Conservation (phyloP, 495 filamentous ascomycete species). For the Aspergillus affinis region DNA sequence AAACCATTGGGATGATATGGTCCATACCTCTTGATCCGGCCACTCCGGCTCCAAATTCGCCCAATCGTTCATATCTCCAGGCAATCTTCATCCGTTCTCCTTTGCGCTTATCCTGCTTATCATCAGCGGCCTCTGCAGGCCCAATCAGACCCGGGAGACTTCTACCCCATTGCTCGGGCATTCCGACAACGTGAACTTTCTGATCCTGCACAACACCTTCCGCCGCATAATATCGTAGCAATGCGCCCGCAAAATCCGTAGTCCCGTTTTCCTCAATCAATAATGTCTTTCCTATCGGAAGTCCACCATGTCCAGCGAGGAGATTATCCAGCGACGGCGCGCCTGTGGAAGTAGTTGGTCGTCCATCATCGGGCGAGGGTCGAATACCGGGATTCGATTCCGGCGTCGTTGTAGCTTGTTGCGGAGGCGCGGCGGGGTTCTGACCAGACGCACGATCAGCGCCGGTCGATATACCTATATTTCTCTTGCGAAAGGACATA, state of each 20-base stretch:
- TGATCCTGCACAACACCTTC: constrained; percentile 94
- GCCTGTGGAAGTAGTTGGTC: constrained; percentile 87
- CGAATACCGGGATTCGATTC: constrained; percentile 65
- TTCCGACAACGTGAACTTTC: constrained; percentile 77
- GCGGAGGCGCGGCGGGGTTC: constrained; percentile 31
- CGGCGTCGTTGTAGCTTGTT: constrained; percentile 30
- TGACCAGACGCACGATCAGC: constrained; percentile 31
- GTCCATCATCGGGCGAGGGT: constrained; percentile 86
- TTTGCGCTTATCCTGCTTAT: constrained; percentile 40
- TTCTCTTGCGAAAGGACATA: constrained; percentile 92
- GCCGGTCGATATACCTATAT: constrained; percentile 62
- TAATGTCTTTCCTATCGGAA: constrained; percentile 76
- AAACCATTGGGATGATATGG: constrained; percentile 9
- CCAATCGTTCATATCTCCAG: constrained; percentile 90
- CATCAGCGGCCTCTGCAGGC: constrained; percentile 44
- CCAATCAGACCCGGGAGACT: constrained; percentile 75
- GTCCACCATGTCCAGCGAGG: constrained; percentile 84
- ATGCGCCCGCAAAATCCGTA: constrained; percentile 84
- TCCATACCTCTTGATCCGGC: constrained; percentile 55
- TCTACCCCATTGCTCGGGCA: constrained; percentile 74
- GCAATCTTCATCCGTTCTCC: constrained; percentile 95
- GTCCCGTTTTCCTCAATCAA: constrained; percentile 91
- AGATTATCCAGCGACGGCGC: constrained; percentile 80
- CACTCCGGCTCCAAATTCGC: constrained; percentile 57
- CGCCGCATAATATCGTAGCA: constrained; percentile 87